Conservation (phyloP, 495 filamentous ascomycete species). For the Neurospora sp. region DNA sequence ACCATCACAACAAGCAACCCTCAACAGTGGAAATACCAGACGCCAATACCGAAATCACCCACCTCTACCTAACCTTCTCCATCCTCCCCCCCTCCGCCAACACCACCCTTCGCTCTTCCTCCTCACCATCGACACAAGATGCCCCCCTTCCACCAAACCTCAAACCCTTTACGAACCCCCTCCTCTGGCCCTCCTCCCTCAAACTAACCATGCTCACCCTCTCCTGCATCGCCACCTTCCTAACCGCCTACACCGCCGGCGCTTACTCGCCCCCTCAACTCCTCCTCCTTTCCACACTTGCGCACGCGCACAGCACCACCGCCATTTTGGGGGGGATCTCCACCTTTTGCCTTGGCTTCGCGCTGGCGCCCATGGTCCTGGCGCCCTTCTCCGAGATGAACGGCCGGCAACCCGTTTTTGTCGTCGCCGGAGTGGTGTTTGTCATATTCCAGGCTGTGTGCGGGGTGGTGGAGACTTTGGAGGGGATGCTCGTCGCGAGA, state of each 20-base stretch:
- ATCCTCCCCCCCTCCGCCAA: constrained; percentile 54
- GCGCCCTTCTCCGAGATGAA: constrained; percentile 87
- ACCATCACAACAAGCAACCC: background rate
- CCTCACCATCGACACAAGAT: no score
- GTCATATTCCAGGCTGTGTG: constrained; percentile 61
- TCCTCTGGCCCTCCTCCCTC: constrained; percentile 57
- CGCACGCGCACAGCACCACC: constrained; percentile 47
- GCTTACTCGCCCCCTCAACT: constrained; percentile 60
- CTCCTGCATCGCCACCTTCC: constrained; percentile 61
- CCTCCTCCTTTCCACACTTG: constrained; percentile 55
- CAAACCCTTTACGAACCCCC: constrained; percentile 57
- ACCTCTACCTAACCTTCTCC: constrained; percentile 64
- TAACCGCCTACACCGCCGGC: constrained; percentile 76
- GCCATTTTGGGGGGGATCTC: constrained; percentile 72
- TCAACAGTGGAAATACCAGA: no score
- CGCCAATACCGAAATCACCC: constrained; percentile 37
- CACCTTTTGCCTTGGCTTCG: constrained; percentile 75
- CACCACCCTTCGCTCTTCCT: constrained; percentile 24
- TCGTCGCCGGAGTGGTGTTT: constrained; percentile 59
- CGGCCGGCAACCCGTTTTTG: constrained; percentile 73
- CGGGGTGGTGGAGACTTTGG: constrained; percentile 60
- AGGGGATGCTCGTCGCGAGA: constrained; percentile 67
- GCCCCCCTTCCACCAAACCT: no score
- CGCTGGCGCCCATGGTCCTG: constrained; percentile 76
- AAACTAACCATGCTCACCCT: constrained; percentile 68